Conservation (phyloP, 345 rosid genomes). For the Sonneratia alba region DNA sequence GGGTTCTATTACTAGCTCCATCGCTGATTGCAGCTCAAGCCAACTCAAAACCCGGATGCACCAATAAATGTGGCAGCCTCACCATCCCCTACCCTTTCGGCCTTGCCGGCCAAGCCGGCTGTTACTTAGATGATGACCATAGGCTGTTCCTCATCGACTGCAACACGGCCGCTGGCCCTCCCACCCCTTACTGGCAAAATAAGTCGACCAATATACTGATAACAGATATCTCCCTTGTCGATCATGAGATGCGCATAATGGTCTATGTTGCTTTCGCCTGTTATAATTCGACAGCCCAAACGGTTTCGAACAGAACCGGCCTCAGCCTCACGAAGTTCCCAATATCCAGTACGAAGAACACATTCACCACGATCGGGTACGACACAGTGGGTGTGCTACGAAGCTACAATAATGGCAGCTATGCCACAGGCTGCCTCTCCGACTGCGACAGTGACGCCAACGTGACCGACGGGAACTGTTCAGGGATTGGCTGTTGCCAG, state of each 20-base stretch:
- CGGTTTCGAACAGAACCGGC: too few species aligned
- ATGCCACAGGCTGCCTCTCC: neutral
- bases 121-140: slow-evolving; percentile 11
- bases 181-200: neutral
- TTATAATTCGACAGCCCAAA: neutral
- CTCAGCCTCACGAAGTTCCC: neutral
- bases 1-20: too few species aligned
- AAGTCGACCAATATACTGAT: neutral
- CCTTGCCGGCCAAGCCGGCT: slow-evolving; percentile 16
- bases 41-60: slow-evolving; percentile 11
- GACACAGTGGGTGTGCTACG: neutral
- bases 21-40: too few species aligned
- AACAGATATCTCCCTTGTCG: slow-evolving; percentile 19
- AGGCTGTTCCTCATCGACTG: slow-evolving; percentile 19
- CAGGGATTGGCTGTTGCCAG: slow-evolving; percentile 38
- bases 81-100: slow-evolving; percentile 41
- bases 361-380: slow-evolving; percentile 5
- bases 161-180: neutral
- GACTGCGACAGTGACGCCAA: neutral
- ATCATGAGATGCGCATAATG: neutral
- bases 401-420: neutral
- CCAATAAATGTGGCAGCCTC: slow-evolving; percentile 23
- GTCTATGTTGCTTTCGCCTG: neutral
- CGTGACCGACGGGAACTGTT: neutral
- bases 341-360: slow-evolving; percentile 8